Evolutionary conservation across 495 filamentous ascomycete species (phyloP).

Genomic region (Halenospora varia): DNA sequence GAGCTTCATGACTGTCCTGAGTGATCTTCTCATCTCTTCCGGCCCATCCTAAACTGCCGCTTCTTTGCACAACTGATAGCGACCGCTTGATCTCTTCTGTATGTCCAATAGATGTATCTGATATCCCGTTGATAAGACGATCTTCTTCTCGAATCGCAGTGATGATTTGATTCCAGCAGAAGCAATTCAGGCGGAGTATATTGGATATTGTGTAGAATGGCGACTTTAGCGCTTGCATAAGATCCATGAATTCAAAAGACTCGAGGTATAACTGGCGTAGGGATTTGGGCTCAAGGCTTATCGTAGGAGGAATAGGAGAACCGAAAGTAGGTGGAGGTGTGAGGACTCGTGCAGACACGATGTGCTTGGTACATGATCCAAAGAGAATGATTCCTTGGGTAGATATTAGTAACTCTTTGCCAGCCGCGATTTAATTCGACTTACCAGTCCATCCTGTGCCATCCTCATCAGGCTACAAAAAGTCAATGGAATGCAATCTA

Average conservation of each 20-base stretch:
- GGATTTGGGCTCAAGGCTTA: slow-evolving; percentile 10
- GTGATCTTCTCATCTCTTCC: not conserved
- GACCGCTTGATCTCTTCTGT: slow-evolving; percentile 26
- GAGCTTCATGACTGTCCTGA: slow-evolving; percentile 1
- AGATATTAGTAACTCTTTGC: too few species aligned
- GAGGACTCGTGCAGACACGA: slow-evolving; percentile 21
- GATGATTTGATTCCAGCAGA: slow-evolving; percentile 28
- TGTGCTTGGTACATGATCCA: slow-evolving; percentile 21
- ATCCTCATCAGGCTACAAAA: slow-evolving; percentile 12
- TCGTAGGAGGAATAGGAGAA: slow-evolving; percentile 7
- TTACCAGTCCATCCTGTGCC: slow-evolving; percentile 26
- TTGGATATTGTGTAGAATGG: slow-evolving; percentile 23
- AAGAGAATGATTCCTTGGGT: slow-evolving; percentile 26
- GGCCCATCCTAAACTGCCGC: slow-evolving; percentile 21
- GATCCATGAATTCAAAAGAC: slow-evolving; percentile 17
- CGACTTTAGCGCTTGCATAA: slow-evolving; percentile 7
- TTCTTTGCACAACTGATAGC: slow-evolving; percentile 19
- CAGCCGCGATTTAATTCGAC: too few species aligned
- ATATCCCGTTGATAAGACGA: slow-evolving; percentile 23
- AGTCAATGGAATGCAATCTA: too few species aligned
- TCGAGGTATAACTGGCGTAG: slow-evolving; percentile 27
- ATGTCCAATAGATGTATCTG: slow-evolving; percentile 25
- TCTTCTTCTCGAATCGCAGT: slow-evolving; percentile 24
- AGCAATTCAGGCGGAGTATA: slow-evolving; percentile 24
- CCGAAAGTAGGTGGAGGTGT: slow-evolving; percentile 23